These are phyloP conservation scores for Colletotrichum navitas DNA, from an alignment of 2,329 filamentous ascomycete genomes.

Conservation along the genomic window DNA sequence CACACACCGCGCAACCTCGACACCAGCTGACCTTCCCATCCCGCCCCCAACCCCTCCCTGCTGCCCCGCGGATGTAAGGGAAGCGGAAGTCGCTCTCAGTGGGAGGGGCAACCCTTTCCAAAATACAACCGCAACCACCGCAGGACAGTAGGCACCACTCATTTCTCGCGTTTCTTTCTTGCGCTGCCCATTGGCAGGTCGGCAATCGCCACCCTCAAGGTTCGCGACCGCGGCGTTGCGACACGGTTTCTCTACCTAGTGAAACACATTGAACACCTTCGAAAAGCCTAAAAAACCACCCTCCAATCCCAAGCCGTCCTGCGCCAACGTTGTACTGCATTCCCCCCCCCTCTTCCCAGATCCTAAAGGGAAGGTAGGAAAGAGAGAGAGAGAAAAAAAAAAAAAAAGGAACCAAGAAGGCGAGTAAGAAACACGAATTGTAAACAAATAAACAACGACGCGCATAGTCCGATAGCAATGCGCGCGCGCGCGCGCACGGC, in stretches of 20 bases:
- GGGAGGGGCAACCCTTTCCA: no score
- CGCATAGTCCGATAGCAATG: background rate
- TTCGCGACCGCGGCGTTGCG: constrained; percentile 15
- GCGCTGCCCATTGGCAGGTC: background rate
- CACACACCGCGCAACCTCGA: background rate
- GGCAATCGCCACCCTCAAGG: background rate
- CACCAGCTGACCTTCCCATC: background rate
- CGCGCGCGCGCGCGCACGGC: background rate
- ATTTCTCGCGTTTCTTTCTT: background rate
- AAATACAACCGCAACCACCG: background rate
- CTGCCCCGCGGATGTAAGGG: background rate
- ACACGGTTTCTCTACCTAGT: constrained; percentile 1
- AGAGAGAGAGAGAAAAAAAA: background rate
- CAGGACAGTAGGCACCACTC: background rate
- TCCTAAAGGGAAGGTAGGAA: background rate
- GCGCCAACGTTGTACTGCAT: constrained; percentile 1
- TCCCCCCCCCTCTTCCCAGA: background rate
- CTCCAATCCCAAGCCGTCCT: constrained; percentile 15
- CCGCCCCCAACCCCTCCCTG: background rate
- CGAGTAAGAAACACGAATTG: background rate
- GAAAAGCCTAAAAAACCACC: background rate
- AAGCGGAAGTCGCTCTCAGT: background rate
- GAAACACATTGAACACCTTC: background rate
- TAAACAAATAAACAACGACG: constrained; percentile 24
- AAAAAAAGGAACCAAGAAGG: background rate